phyloP scores from a whole-genome alignment of 805 yeast species.

The Citeromyces matritensis region DNA sequence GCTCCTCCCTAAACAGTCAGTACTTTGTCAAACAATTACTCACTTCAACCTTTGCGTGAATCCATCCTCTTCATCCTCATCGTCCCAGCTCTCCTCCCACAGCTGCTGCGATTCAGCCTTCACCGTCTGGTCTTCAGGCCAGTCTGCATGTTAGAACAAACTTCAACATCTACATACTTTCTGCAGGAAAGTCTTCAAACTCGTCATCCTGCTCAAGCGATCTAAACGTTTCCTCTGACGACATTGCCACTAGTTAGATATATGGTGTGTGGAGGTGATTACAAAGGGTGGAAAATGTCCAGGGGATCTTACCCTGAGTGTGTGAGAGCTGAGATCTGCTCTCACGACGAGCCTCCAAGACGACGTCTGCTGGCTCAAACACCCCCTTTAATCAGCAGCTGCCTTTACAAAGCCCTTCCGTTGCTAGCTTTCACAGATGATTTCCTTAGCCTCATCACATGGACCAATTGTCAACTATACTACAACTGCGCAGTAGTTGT shows the following conservation, averaged over 20 bases:
- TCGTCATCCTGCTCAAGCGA: conserved; percentile 93
- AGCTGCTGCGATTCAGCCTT: conserved; percentile 39
- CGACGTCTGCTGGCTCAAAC: conserved; percentile 8
- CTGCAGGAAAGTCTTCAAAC: conserved; percentile 92
- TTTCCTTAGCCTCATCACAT: conserved; percentile 27
- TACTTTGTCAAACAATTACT: conserved; percentile 9
- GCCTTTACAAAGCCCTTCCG: conserved; percentile 31
- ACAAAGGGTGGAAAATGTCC: no score
- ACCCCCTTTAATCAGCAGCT: conserved; percentile 28
- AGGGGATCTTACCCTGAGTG: no score
- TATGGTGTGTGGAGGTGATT: no score
- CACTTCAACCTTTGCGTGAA: conserved; percentile 62
- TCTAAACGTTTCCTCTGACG: conserved; percentile 25
- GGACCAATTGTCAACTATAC: conserved; percentile 39
- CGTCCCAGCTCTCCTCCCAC: conserved; percentile 98
- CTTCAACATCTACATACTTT: conserved; percentile 22
- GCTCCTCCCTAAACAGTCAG: conserved; percentile 2
- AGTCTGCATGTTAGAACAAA: conserved; percentile 20
- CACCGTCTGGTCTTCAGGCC: conserved; percentile 48
- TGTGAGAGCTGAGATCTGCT: no score
- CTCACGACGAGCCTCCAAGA: conserved; percentile 2
- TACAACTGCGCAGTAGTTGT: conserved; percentile 26
- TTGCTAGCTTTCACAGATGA: conserved; percentile 26
- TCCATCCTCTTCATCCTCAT: conserved; percentile 85
- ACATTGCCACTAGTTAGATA: neutral